These are phyloP conservation scores for Rhynchospora tenuis DNA, from an alignment of 176 grass and related monocot species.

Conservation along the genomic window DNA sequence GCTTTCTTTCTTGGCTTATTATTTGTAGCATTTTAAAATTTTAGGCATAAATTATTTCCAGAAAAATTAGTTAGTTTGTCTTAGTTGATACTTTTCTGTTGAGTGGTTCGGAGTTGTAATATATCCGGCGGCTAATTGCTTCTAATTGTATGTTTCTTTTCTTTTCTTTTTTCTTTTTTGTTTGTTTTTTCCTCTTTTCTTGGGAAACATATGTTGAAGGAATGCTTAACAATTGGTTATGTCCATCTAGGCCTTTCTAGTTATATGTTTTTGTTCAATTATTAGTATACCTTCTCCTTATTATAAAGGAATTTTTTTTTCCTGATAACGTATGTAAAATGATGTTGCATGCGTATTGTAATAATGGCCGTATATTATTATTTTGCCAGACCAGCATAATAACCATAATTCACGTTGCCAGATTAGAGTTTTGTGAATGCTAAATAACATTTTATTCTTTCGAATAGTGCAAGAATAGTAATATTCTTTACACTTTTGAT, in stretches of 20 bases:
- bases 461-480: too few relatives aligned
- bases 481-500: too few relatives aligned
- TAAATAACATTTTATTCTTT: too few relatives aligned
- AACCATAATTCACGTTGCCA: too few relatives aligned
- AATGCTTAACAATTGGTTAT: conserved; percentile 6
- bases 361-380: background rate
- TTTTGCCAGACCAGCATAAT: too few relatives aligned
- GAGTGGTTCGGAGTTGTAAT: conserved; percentile 50
- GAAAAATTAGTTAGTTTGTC: background rate
- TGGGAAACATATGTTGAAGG: background rate
- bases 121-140: conserved; percentile 65
- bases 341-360: background rate
- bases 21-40: conserved; percentile 31
- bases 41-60: conserved; percentile 12
- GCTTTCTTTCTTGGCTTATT: conserved; percentile 32
- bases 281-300: background rate
- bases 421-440: too few relatives aligned
- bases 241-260: background rate
- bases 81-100: conserved; percentile 45
- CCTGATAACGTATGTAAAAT: background rate
- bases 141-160: conserved; percentile 18
- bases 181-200: background rate
- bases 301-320: background rate
- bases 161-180: background rate
- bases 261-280: background rate